phyloP scores from a whole-genome alignment of 208 protist species.

The Angomonas deanei region DNA sequence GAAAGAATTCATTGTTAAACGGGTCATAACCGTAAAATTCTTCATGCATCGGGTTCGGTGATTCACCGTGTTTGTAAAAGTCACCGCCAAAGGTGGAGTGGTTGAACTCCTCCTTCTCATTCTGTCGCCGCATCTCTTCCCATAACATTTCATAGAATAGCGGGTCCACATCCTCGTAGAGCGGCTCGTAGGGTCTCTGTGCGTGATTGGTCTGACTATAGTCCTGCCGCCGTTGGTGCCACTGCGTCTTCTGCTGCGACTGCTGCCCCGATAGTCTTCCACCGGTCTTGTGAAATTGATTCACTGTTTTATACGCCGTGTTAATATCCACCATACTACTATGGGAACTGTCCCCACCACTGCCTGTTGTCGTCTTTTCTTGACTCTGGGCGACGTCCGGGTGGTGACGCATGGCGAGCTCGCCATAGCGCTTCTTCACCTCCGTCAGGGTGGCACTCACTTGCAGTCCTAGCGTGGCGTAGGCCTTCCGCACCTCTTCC shows the following conservation, averaged over 20 bases:
- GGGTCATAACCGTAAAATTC: conserved; percentile 1
- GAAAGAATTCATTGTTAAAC: neutral
- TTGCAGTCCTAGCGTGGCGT: conserved; percentile 60
- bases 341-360: conserved; percentile 12
- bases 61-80: too few species aligned
- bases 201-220: conserved; percentile 44
- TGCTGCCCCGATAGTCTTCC: conserved; percentile 24
- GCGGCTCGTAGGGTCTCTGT: conserved; percentile 69
- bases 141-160: conserved; percentile 89
- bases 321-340: conserved; percentile 82
- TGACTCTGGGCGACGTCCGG: conserved; percentile 56
- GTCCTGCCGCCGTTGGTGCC: conserved; percentile 8
- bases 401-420: conserved; percentile 86
- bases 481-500: conserved; percentile 69
- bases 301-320: conserved; percentile 72
- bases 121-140: conserved; percentile 84
- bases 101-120: conserved; percentile 35
- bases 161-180: conserved; percentile 81
- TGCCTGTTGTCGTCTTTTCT: neutral
- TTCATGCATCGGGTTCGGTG: too few species aligned
- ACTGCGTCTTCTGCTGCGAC: neutral
- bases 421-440: conserved; percentile 78
- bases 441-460: conserved; percentile 38
- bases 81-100: too few species aligned
- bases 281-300: conserved; percentile 62